Percentiles rank a stretch among this genome's conserved stretches.
Evolutionary conservation across 1,139 yeast genomes (phyloP).

Genomic region (Sugiyamaella xylanicola): DNA sequence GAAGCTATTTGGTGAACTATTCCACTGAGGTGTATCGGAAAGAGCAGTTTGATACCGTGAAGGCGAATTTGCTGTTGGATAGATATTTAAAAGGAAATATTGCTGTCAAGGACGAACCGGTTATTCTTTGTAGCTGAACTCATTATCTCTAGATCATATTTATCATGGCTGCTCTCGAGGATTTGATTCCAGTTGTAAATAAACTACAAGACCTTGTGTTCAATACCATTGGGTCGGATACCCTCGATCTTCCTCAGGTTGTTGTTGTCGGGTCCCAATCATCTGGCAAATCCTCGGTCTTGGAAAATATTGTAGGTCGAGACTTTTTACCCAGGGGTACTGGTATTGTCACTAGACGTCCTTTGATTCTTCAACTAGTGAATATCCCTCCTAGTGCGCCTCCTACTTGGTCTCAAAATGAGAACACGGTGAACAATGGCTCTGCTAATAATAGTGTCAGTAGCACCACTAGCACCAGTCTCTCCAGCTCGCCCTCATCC

Average conservation of each 20-base stretch:
- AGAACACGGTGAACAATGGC: constrained; percentile 5
- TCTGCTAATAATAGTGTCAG: not conserved
- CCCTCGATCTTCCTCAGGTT: constrained; percentile 81
- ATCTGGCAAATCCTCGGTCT: constrained; percentile 79
- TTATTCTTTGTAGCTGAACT: not conserved
- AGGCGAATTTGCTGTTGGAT: not conserved
- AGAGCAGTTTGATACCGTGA: not conserved
- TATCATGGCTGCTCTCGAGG: constrained; percentile 52
- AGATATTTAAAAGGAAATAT: not conserved
- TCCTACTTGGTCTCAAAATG: constrained; percentile 23
- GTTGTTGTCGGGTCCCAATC: constrained; percentile 86
- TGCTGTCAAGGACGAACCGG: not conserved
- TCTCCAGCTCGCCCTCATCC: constrained; percentile 11
- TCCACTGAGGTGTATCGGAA: not conserved
- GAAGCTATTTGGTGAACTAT: not conserved
- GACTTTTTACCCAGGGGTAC: constrained; percentile 84
- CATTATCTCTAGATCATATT: not conserved
- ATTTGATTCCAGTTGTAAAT: constrained; percentile 73
- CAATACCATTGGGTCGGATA: constrained; percentile 52
- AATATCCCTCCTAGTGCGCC: constrained; percentile 42
- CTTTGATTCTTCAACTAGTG: constrained; percentile 69
- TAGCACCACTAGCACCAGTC: constrained; percentile 1
- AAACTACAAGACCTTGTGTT: constrained; percentile 52
- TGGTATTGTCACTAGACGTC: constrained; percentile 81
- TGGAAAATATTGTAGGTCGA: constrained; percentile 73